These are phyloP conservation scores for Kingdonia uniflora DNA, from an alignment of 164 flowering plant species.

Conservation along the genomic window DNA sequence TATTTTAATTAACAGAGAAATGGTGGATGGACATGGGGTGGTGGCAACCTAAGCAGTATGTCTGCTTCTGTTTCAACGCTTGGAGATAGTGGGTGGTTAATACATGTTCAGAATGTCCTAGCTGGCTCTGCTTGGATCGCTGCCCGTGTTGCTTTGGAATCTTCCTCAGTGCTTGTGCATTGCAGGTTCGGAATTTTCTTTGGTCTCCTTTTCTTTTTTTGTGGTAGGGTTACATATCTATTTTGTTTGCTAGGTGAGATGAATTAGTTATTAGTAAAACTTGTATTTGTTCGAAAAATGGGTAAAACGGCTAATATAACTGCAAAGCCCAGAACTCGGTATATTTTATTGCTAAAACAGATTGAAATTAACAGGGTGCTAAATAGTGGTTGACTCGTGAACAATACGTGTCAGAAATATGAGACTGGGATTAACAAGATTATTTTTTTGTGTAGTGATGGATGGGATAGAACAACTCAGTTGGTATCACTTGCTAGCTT, in stretches of 20 bases:
- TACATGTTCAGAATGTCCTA: slow-evolving; percentile 80
- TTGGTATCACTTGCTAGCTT: slow-evolving; percentile 88
- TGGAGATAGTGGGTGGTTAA: slow-evolving; percentile 98
- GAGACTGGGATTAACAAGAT: no score
- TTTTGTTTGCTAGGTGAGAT: background rate
- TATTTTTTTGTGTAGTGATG: slow-evolving; percentile 57
- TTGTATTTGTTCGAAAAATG: no score
- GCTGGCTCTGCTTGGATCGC: slow-evolving; percentile 99
- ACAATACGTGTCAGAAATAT: no score
- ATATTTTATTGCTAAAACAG: no score
- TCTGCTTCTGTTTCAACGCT: slow-evolving; percentile 98
- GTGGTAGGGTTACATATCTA: background rate
- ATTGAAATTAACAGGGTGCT: no score
- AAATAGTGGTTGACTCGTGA: no score
- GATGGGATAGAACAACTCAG: slow-evolving; percentile 99
- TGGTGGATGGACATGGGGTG: slow-evolving; percentile 99
- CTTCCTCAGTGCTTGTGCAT: slow-evolving; percentile 96
- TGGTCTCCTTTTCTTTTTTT: background rate
- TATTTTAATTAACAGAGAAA: slow-evolving; percentile 52
- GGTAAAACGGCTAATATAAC: no score
- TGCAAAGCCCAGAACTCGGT: no score
- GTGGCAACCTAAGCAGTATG: slow-evolving; percentile 98
- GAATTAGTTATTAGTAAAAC: no score
- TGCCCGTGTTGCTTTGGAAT: slow-evolving; percentile 85
- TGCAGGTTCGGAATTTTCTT: slow-evolving; percentile 62